Conservation (phyloP, 2,329 filamentous ascomycete species). For the Arthrinium phaeospermum region DNA sequence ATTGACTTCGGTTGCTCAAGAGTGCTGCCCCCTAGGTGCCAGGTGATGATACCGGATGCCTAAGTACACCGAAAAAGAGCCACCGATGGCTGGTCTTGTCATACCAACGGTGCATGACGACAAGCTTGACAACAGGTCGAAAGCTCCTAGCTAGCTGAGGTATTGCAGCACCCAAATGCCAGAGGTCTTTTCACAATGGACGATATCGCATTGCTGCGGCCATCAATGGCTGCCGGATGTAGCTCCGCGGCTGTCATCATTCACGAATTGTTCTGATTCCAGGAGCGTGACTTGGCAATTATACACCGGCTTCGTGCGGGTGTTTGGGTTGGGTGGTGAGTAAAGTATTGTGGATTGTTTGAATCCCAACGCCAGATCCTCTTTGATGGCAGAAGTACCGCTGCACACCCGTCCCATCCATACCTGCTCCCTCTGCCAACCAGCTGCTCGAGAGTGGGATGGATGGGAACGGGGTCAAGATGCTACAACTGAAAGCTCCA, state of each 20-base stretch:
- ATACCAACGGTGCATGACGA: not conserved
- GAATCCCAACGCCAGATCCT: not conserved
- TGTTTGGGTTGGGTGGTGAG: not conserved
- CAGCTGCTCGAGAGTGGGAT: not conserved
- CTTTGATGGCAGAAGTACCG: not conserved
- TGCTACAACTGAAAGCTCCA: not conserved
- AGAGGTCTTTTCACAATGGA: not conserved
- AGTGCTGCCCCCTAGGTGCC: not conserved
- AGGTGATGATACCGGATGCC: not conserved
- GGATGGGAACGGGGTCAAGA: slow-evolving; percentile 1
- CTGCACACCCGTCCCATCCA: not conserved
- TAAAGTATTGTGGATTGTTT: not conserved
- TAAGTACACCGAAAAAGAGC: slow-evolving; percentile 6
- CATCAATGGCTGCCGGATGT: slow-evolving; percentile 4
- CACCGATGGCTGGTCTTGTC: not conserved
- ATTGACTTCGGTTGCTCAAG: not conserved
- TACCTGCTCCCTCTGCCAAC: not conserved
- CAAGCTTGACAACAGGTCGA: not conserved
- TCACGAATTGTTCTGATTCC: not conserved
- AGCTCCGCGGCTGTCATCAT: not conserved
- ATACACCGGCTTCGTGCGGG: not conserved
- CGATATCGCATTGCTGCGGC: not conserved
- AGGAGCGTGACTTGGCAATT: not conserved
- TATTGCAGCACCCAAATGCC: not conserved
- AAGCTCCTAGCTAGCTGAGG: not conserved